These are phyloP conservation scores for Cinchona pubescens DNA, from an alignment of 257 asterid species.

Conservation along the genomic window DNA sequence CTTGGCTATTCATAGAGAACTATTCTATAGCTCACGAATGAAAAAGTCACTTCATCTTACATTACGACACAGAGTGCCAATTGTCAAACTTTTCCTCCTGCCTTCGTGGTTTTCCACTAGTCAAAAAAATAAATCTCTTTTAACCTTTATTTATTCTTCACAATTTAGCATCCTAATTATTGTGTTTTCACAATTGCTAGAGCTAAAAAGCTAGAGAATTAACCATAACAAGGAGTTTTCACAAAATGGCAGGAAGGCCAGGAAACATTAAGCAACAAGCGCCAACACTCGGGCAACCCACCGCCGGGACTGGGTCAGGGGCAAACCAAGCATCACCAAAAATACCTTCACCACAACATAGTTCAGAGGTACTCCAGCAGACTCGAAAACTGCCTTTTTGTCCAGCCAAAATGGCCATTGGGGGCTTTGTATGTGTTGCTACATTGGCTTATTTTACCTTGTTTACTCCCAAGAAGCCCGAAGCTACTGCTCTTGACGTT, in stretches of 20 bases:
- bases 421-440: conserved; percentile 47
- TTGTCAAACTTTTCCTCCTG: conserved; percentile 8
- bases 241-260: conserved; percentile 44
- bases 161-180: background rate
- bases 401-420: conserved; percentile 50
- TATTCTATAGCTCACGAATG: conserved; percentile 9
- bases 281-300: conserved; percentile 21
- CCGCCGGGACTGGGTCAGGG: conserved; percentile 24
- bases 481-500: conserved; percentile 76
- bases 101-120: conserved; percentile 11
- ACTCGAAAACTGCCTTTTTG: conserved; percentile 38
- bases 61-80: background rate
- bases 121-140: background rate
- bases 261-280: conserved; percentile 45
- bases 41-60: background rate
- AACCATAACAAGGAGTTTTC: background rate
- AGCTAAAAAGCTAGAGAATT: background rate
- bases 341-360: conserved; percentile 37
- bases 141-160: conserved; percentile 8
- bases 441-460: conserved; percentile 53
- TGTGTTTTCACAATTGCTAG: background rate
- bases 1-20: no score
- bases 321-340: conserved; percentile 51
- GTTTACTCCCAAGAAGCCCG: conserved; percentile 62
- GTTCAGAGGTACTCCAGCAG: conserved; percentile 68